Base-by-base conservation (phyloP, 2,329 filamentous ascomycete species). In the Arthroderma uncinatum region DNA sequence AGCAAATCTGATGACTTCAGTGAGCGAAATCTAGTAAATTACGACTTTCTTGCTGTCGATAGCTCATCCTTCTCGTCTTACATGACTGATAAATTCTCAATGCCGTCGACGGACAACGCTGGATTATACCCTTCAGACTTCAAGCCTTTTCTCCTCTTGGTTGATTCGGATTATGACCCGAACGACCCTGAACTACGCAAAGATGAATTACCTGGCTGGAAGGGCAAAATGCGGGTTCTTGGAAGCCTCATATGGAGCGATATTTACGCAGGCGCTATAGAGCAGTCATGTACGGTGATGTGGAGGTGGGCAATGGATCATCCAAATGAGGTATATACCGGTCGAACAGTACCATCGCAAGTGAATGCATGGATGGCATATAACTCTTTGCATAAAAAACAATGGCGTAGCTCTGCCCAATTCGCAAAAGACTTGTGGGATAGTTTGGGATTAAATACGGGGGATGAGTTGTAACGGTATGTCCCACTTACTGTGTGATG, bases 191-290 rank as follows among this genome's bases (percentile, higher is more conserved):
- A 47, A 9, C 30, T 59, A 2, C 62, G 61, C 39, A 42, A 61
- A 0, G 61, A 67, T 0, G 61, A 64, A 42, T 57, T 56, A n/a
- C 63, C 62, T 1, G 63, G 57, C 19, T 69, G 63, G 21, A 47
- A 39, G 4, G 66, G 66, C 7, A 59, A 63, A 19, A 63, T 70
- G 62, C 66, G 66, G 7, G 63, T 70, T 21, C 60, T 65, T 10
- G 65, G 65, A 16, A 67, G 61, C 23, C 57, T 70, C 3, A 52
- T 70, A 9, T 69, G 67, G 65, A 61, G 63, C 12, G 67, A 70
- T 40, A 47, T 70, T 1, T 67, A 62, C 37, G 63, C 65, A 0
- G 44, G 62, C 48, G 42, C 67, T 2, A 58, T 61, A 50, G 62
- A 66, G 16, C 23, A 67, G 37, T 70, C 66, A 66, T 66, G 65